Evolutionary conservation across 169 alveolate species (phyloP), one percentile per base, ranked within the genome.

Genomic region (Eimeria falciformis): DNA sequence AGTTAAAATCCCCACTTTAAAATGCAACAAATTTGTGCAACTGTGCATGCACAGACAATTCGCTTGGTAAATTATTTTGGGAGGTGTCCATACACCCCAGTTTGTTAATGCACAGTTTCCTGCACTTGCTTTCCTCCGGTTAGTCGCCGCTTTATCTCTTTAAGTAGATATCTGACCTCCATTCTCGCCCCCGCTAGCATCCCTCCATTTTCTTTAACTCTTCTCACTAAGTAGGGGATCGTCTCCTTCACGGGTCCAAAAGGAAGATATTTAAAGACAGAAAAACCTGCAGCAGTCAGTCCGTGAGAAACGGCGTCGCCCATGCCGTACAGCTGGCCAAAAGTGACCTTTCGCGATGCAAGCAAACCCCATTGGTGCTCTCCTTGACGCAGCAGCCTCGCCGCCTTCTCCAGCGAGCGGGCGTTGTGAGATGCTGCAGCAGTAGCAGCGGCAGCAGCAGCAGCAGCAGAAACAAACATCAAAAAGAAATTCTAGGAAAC

Each of bases 161-260:
- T 12, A 5, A 3, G 4, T 3, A 88, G 27, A 27, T 50, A 69
- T 3, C 65, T 0, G 25, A 77, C 69, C 66, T 90, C 94, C 18
- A 21, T 14, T 14, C 85, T 53, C 14, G 77, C 75, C 43, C 85
- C 94, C 62, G 95, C 91, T 53, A 96, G 46, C 69, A 96, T 94
- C 56, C 92, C 91, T 12, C 66, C 81, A 37, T 94, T 91, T 69
- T 96, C 97, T 55, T 93, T 78, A 4, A 94, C 97, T 58, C 97
- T 95, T 65, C 97, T 94, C 25, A 94, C 83, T n/a, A 96, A 82
- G 56, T 96, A 96, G 7, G 97, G 97, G 62, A 96, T 91, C 5
- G 95, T 84, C 21, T 93, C 91, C n/a, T 94, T 86, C 27, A 94
- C 91, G 37, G 97, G 97, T 0, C 97, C 97, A 65, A 77, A 96